A percentile compares a stretch with the other conserved stretches of the same genome.
Conservation (phyloP, 2,329 filamentous ascomycete species). For the Sporothrix dimorphospora region DNA sequence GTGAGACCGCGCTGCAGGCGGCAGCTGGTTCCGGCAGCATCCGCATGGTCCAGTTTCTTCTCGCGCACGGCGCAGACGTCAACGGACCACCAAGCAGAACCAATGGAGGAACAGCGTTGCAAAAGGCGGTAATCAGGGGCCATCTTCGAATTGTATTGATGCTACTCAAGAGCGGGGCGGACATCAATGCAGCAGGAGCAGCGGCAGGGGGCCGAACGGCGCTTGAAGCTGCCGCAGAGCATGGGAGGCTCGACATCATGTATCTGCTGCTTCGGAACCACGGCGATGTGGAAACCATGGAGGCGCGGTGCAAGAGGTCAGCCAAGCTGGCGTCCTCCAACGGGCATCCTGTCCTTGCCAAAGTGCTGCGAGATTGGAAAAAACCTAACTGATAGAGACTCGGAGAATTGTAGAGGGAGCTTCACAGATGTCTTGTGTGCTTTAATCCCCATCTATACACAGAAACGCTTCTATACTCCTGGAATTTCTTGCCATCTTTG, state of each 20-base stretch:
- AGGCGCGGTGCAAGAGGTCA: not conserved
- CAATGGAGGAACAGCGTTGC: not conserved
- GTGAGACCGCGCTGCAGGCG: not conserved
- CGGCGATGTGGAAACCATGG: not conserved
- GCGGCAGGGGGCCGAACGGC: not conserved
- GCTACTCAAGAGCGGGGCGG: not conserved
- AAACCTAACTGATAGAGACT: not conserved
- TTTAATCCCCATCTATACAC: not conserved
- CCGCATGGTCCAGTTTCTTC: constrained; percentile 6
- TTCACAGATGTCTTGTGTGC: not conserved
- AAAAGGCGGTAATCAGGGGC: not conserved
- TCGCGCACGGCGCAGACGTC: not conserved
- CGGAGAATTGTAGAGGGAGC: not conserved
- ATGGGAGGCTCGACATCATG: constrained; percentile 12
- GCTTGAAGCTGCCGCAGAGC: not conserved
- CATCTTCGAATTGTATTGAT: not conserved
- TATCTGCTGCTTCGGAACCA: not conserved
- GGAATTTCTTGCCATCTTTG: too few relatives aligned
- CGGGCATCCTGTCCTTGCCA: constrained; percentile 3
- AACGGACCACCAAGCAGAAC: not conserved
- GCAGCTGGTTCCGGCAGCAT: not conserved
- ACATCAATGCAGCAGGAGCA: not conserved
- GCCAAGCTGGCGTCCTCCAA: constrained; percentile 2
- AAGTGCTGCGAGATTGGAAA: constrained; percentile 13
- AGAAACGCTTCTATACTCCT: not conserved